Evolutionary conservation across 2,329 filamentous ascomycete genomes (phyloP).

Genomic region (Celoporthe dispersa): DNA sequence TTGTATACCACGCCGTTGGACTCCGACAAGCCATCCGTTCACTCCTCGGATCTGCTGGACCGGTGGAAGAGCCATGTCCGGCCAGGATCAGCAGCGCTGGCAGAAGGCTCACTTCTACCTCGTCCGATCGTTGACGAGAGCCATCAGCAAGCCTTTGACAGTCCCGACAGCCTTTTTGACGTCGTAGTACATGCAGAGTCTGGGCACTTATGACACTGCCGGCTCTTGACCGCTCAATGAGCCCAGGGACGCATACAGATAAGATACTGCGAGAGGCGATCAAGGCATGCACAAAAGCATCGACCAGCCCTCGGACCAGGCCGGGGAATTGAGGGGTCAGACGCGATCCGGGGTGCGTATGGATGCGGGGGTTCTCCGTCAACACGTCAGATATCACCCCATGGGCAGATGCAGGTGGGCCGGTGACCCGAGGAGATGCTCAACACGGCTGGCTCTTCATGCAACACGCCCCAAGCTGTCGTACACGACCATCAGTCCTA

Average conservation of each 20-base stretch:
- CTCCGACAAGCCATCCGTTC: background rate
- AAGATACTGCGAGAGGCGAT: background rate
- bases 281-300: background rate
- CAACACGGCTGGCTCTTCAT: background rate
- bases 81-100: background rate
- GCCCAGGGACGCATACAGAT: background rate
- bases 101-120: background rate
- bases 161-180: background rate
- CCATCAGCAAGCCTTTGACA: background rate
- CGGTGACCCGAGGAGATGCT: background rate
- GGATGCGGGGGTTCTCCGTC: background rate
- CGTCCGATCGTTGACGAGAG: background rate
- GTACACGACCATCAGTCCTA: background rate
- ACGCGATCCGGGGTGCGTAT: background rate
- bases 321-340: background rate
- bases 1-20: background rate
- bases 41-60: background rate
- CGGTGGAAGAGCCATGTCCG: background rate
- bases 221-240: background rate
- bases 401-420: conserved; percentile 10
- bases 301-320: background rate
- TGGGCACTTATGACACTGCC: background rate
- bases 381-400: conserved; percentile 13
- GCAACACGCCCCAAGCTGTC: background rate
- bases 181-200: background rate